Percentiles rank a stretch among this genome's conserved stretches.
phyloP scores from a whole-genome alignment of 106 monocot species.

The Amphibolis antarctica region DNA sequence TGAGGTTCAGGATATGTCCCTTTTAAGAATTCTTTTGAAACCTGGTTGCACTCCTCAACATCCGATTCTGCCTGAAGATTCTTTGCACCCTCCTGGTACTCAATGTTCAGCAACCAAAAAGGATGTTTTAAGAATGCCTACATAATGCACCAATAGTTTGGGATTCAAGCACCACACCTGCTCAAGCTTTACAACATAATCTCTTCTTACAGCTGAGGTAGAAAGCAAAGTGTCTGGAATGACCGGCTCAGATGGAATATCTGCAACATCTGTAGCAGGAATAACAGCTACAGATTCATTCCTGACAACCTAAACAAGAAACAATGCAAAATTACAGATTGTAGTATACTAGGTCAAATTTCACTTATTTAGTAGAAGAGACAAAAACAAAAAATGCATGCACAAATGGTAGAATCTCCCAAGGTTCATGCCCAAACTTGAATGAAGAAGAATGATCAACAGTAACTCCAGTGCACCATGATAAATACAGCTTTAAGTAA shows the following conservation, averaged over 20 bases:
- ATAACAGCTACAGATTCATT: neutral
- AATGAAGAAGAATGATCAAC: neutral
- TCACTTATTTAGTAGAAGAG: neutral
- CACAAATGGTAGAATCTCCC: neutral
- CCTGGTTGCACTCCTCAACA: slow-evolving; percentile 38
- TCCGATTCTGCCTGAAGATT: slow-evolving; percentile 49
- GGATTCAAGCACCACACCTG: slow-evolving; percentile 24
- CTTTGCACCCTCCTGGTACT: slow-evolving; percentile 62
- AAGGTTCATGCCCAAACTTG: neutral
- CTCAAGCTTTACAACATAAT: slow-evolving; percentile 44
- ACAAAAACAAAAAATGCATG: neutral
- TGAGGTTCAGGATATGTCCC: slow-evolving; percentile 31
- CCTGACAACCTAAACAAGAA: neutral
- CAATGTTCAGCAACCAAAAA: neutral
- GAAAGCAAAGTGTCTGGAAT: slow-evolving; percentile 18
- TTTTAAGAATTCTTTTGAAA: slow-evolving; percentile 50
- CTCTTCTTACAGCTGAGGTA: slow-evolving; percentile 25
- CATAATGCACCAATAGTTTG: neutral
- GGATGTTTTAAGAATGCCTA: neutral
- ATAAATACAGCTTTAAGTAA: neutral
- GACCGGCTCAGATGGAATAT: slow-evolving; percentile 18
- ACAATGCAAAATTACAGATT: neutral
- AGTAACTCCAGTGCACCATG: neutral
- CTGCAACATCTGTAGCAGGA: slow-evolving; percentile 3
- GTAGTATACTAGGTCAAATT: too few relatives aligned